Conservation (phyloP, 2,329 filamentous ascomycete genomes). For the Alternaria burnsii region DNA sequence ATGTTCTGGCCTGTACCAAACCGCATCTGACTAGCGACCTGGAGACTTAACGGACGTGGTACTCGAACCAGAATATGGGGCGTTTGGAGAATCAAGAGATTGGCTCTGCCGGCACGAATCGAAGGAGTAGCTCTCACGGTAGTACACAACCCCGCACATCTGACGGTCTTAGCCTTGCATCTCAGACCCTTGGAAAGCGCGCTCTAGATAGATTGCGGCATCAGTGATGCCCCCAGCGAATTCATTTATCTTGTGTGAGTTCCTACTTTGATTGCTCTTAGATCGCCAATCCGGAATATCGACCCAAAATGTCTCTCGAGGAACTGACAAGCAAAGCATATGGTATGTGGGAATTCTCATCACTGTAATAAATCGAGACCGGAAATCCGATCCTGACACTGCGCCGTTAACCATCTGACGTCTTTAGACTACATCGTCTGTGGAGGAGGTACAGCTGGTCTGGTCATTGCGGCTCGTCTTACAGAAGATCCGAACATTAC, state of each 20-base stretch:
- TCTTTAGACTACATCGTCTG: constrained; percentile 30
- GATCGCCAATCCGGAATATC: not conserved
- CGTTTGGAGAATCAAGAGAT: not conserved
- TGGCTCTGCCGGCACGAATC: not conserved
- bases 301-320: constrained; percentile 30
- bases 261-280: not conserved
- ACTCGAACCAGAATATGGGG: not conserved
- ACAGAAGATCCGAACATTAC: constrained; percentile 37
- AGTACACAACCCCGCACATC: not conserved
- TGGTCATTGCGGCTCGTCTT: constrained; percentile 41
- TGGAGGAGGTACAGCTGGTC: constrained; percentile 43
- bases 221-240: not conserved
- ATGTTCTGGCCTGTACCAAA: not conserved
- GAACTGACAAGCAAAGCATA: constrained; percentile 35
- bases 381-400: not conserved
- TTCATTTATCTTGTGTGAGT: not conserved
- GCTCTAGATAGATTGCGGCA: not conserved
- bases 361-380: not conserved
- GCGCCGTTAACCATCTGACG: not conserved
- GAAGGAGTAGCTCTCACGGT: not conserved
- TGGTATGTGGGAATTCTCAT: not conserved
- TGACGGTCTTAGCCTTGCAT: not conserved
- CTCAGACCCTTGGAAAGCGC: not conserved
- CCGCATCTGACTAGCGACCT: not conserved
- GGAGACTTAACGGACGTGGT: not conserved